Evolutionary conservation across 768 basidiomycete species (phyloP).

Genomic region (Russula abietina): DNA sequence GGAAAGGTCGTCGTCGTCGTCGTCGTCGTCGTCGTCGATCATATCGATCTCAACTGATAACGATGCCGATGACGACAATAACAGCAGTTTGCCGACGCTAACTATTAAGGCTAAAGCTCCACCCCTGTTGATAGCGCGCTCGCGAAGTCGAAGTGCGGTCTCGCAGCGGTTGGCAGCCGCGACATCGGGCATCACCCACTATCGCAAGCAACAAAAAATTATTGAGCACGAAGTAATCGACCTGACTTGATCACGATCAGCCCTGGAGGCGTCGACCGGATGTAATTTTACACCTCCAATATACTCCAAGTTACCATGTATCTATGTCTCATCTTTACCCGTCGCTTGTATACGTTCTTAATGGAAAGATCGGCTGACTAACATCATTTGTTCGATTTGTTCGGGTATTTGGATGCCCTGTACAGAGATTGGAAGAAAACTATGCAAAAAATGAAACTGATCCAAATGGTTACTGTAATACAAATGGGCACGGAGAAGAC

Average conservation of each 20-base stretch:
- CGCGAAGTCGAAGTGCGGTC: slow-evolving; percentile 17
- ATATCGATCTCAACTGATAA: slow-evolving; percentile 40
- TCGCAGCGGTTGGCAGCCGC: background rate
- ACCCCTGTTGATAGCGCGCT: slow-evolving; percentile 29
- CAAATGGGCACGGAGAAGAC: background rate
- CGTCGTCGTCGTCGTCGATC: slow-evolving; percentile 22
- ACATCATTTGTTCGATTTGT: background rate
- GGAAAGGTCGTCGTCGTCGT: no score
- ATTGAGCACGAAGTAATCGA: slow-evolving; percentile 34
- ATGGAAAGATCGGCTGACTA: background rate
- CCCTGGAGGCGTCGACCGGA: no score
- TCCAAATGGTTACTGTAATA: slow-evolving; percentile 18
- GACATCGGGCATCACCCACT: background rate
- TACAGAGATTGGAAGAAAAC: slow-evolving; percentile 7
- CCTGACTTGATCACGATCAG: slow-evolving; percentile 32
- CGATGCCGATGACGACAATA: background rate
- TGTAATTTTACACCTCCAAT: no score
- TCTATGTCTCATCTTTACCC: background rate
- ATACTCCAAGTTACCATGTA: background rate
- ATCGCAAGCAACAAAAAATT: background rate
- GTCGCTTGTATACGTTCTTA: background rate
- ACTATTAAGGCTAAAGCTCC: slow-evolving; percentile 21
- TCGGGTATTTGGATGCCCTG: slow-evolving; percentile 8
- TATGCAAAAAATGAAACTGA: background rate
- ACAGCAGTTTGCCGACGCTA: background rate